phyloP scores from a whole-genome alignment of 1,284 basidiomycete genomes.

The Tilletia horrida region DNA sequence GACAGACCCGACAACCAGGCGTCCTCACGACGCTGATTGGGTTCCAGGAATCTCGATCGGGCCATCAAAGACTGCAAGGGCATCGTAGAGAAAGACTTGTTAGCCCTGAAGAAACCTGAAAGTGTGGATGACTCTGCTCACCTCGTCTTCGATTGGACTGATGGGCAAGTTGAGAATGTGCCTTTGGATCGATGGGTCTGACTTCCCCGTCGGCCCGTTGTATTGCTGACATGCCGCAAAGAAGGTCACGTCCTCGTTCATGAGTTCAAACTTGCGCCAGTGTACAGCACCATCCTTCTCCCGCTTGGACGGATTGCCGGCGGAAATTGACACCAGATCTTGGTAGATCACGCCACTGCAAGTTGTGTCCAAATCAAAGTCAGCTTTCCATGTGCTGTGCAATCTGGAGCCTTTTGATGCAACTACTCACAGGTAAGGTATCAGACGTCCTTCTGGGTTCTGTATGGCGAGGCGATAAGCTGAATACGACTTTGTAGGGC shows the following conservation, averaged over 20 bases:
- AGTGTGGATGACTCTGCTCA: not conserved
- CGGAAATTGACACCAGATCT: conserved; percentile 46
- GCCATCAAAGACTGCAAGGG: conserved; percentile 11
- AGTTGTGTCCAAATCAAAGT: not conserved
- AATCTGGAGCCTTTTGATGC: not conserved
- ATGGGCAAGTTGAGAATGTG: conserved; percentile 40
- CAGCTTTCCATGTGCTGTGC: not conserved
- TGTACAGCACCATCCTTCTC: conserved; percentile 40
- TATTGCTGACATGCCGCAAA: conserved; percentile 43
- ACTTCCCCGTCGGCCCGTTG: conserved; percentile 25
- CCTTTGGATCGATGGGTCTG: conserved; percentile 29
- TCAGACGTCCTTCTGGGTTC: conserved; percentile 42
- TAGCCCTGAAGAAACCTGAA: not conserved
- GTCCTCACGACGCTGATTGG: not conserved
- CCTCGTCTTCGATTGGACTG: conserved; percentile 38
- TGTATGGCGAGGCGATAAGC: conserved; percentile 47
- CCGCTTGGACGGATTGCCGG: conserved; percentile 42
- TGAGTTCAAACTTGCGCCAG: conserved; percentile 47
- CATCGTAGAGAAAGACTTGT: not conserved
- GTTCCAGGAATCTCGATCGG: not conserved
- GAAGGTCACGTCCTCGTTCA: conserved; percentile 49
- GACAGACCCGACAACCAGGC: conserved; percentile 3
- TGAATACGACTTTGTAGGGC: conserved; percentile 37
- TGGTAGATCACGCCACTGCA: conserved; percentile 42
- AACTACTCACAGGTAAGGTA: conserved; percentile 35